phyloP scores from a whole-genome alignment of 352 stramenopile species.

The Phytophthora pisi region DNA sequence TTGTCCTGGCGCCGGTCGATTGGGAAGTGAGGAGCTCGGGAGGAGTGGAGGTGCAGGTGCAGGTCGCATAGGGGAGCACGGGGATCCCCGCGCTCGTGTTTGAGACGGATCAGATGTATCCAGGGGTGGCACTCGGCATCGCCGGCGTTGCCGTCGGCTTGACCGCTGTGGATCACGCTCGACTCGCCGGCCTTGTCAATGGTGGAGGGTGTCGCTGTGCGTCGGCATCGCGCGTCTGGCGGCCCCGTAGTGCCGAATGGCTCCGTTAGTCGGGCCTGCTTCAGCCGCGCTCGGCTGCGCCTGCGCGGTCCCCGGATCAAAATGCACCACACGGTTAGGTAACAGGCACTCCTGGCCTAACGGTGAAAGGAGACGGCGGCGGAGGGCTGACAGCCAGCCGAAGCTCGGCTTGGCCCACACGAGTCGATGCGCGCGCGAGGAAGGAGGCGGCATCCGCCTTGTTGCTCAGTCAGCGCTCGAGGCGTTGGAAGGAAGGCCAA shows the following conservation, averaged over 20 bases:
- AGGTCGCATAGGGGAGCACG: slow-evolving; percentile 10
- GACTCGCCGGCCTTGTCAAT: neutral
- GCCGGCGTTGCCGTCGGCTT: neutral
- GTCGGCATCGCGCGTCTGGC: slow-evolving; percentile 6
- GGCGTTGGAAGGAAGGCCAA: too few relatives aligned
- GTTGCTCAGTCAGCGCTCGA: neutral
- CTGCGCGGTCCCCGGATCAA: slow-evolving; percentile 15
- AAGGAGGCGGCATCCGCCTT: neutral
- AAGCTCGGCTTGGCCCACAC: neutral
- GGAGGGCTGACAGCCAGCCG: neutral
- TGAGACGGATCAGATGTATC: slow-evolving; percentile 34
- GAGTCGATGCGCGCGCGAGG: neutral
- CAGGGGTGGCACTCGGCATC: slow-evolving; percentile 23
- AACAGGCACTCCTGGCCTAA: slow-evolving; percentile 1
- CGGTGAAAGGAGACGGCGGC: slow-evolving; percentile 3
- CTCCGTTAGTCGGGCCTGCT: slow-evolving; percentile 26
- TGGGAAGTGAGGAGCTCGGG: slow-evolving; percentile 13
- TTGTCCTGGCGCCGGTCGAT: slow-evolving; percentile 10
- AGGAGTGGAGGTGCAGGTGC: neutral
- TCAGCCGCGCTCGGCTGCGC: slow-evolving; percentile 8
- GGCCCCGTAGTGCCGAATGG: slow-evolving; percentile 5
- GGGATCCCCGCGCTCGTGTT: neutral
- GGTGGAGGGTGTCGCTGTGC: neutral
- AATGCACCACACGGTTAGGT: slow-evolving; percentile 27
- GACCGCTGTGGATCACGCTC: neutral